phyloP scores from a whole-genome alignment of 164 flowering plant genomes.

The Annona squamosa region DNA sequence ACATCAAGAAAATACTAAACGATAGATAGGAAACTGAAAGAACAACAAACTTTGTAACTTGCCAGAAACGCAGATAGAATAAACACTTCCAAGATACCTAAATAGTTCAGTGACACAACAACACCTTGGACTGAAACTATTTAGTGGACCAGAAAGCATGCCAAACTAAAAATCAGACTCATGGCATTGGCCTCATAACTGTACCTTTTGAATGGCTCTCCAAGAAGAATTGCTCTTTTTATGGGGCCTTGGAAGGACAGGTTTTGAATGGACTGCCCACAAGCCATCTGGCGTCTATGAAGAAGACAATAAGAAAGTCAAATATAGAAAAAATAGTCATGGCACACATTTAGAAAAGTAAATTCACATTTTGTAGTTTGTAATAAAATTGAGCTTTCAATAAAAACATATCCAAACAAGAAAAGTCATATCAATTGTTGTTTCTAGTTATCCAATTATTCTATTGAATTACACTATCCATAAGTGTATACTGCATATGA shows the following conservation, averaged over 20 bases:
- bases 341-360: not conserved
- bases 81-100: not conserved
- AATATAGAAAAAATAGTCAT: not conserved
- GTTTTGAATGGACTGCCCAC: constrained; percentile 81
- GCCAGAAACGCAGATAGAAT: not conserved
- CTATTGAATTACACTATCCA: too few relatives aligned
- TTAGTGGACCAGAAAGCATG: not conserved
- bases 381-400: too few relatives aligned
- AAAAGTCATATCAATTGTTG: too few relatives aligned
- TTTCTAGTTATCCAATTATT: too few relatives aligned
- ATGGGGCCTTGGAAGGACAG: constrained; percentile 77
- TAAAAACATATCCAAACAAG: too few relatives aligned
- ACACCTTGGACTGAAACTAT: not conserved
- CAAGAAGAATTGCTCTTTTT: constrained; percentile 56
- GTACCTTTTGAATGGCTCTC: constrained; percentile 84
- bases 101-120: not conserved
- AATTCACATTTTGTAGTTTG: not conserved
- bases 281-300: constrained; percentile 77
- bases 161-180: not conserved
- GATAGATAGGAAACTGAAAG: not conserved
- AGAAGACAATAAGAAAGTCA: not conserved
- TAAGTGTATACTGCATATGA: too few relatives aligned
- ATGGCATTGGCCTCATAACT: not conserved
- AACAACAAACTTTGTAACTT: not conserved
- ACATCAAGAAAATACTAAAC: not conserved